phyloP scores from a whole-genome alignment of 208 protist genomes.

The Phytomonas sp. region DNA sequence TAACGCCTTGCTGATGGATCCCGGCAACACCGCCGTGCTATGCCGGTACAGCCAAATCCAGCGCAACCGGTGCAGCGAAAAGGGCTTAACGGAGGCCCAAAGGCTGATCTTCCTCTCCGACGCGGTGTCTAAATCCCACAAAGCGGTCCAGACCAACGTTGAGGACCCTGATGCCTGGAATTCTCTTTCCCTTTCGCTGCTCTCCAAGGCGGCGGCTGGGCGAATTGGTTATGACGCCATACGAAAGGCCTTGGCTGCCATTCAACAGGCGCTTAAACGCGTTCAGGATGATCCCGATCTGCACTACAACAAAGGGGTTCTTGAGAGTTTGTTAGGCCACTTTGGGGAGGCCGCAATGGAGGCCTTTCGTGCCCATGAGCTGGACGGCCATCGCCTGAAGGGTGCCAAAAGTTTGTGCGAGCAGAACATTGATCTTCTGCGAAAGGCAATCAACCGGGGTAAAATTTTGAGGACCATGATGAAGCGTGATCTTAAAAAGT shows the following conservation, averaged over 20 bases:
- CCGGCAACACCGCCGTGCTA: constrained; percentile 40
- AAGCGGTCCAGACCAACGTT: constrained; percentile 41
- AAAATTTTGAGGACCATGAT: constrained; percentile 37
- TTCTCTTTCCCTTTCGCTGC: constrained; percentile 53
- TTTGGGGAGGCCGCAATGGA: constrained; percentile 51
- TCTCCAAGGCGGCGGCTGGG: constrained; percentile 44
- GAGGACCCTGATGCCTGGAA: constrained; percentile 60
- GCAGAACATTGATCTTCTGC: constrained; percentile 38
- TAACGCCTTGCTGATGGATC: constrained; percentile 41
- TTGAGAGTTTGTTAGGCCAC: constrained; percentile 63
- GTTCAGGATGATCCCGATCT: constrained; percentile 55
- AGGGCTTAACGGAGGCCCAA: constrained; percentile 33
- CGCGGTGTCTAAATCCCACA: constrained; percentile 43
- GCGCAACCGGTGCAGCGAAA: constrained; percentile 58
- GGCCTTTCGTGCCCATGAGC: constrained; percentile 37
- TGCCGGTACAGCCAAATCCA: constrained; percentile 78
- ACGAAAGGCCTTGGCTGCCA: constrained; percentile 37
- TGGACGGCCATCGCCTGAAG: constrained; percentile 47
- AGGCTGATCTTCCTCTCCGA: constrained; percentile 36
- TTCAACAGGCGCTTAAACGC: constrained; percentile 46
- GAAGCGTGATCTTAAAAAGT: constrained; percentile 45
- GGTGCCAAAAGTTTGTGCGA: constrained; percentile 36
- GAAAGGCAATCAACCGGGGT: constrained; percentile 28
- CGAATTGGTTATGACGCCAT: constrained; percentile 40
- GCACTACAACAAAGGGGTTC: constrained; percentile 68